phyloP scores from a whole-genome alignment of 2,329 filamentous ascomycete genomes.

The Pseudogymnoascus sp. region DNA sequence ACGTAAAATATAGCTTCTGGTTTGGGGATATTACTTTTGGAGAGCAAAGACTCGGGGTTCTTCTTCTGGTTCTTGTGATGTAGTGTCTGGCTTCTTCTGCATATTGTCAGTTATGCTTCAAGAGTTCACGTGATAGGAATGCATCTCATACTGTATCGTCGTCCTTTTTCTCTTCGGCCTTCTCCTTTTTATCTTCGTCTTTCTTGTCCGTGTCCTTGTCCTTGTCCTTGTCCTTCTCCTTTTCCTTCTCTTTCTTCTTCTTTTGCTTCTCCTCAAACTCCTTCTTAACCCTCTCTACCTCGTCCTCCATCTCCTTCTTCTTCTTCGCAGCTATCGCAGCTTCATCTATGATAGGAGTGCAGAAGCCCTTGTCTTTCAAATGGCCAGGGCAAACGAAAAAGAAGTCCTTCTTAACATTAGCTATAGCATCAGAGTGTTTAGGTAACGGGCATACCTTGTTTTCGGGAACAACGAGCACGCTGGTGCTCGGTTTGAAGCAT shows the following conservation, averaged over 20 bases:
- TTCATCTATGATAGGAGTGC: constrained; percentile 63
- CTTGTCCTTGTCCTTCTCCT: constrained; percentile 48
- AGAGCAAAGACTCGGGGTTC: constrained; percentile 76
- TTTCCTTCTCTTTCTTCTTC: constrained; percentile 59
- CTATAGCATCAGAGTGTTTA: background rate
- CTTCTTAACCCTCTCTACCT: constrained; percentile 55
- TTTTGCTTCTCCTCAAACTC: constrained; percentile 74
- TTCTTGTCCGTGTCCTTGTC: constrained; percentile 40
- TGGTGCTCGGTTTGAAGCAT: constrained; percentile 82
- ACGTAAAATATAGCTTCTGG: background rate
- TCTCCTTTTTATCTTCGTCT: constrained; percentile 33
- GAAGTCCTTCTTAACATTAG: constrained; percentile 53
- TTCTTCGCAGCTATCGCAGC: constrained; percentile 51
- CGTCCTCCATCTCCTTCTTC: constrained; percentile 57
- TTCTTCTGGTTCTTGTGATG: constrained; percentile 39
- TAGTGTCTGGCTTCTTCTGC: constrained; percentile 21
- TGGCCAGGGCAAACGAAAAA: constrained; percentile 86
- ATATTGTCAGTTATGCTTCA: background rate
- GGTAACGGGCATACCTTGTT: constrained; percentile 57
- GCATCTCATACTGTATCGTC: constrained; percentile 30
- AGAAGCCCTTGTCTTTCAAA: constrained; percentile 76
- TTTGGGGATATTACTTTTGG: constrained; percentile 53
- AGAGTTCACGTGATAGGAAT: constrained; percentile 25
- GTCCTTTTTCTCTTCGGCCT: constrained; percentile 36
- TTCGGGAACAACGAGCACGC: constrained; percentile 80